These are phyloP conservation scores for Septoria linicola DNA, from an alignment of 2,329 filamentous ascomycete genomes.

Conservation along the genomic window DNA sequence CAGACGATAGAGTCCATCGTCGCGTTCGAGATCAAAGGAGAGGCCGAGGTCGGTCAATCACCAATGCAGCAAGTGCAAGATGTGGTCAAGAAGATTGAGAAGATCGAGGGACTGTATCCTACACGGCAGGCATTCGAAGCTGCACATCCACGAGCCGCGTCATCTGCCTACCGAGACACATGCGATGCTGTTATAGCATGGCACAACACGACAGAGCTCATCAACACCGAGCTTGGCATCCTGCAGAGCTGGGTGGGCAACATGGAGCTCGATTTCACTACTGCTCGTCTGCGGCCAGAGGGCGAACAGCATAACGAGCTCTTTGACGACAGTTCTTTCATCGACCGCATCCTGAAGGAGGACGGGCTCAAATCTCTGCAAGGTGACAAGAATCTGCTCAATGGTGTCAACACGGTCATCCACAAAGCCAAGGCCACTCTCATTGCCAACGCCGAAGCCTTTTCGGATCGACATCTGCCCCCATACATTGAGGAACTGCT, in stretches of 20 bases:
- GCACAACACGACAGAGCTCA: constrained; percentile 95
- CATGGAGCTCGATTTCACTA: constrained; percentile 85
- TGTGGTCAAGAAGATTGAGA: constrained; percentile 85
- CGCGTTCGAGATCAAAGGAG: constrained; percentile 89
- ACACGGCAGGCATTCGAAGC: constrained; percentile 71
- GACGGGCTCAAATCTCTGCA: constrained; percentile 91
- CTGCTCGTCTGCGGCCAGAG: constrained; percentile 67
- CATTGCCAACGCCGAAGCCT: constrained; percentile 79
- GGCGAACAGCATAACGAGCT: constrained; percentile 64
- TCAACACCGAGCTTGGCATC: constrained; percentile 90
- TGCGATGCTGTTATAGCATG: constrained; percentile 89
- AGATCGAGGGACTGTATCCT: constrained; percentile 80
- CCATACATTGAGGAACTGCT: constrained; percentile 96
- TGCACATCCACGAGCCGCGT: constrained; percentile 74
- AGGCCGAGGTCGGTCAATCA: constrained; percentile 85
- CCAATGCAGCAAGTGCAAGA: constrained; percentile 86
- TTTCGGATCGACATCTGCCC: constrained; percentile 84
- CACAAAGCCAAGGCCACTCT: constrained; percentile 89
- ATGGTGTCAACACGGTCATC: constrained; percentile 80
- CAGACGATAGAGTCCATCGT: constrained; percentile 82
- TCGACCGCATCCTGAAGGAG: constrained; percentile 92
- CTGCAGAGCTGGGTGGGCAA: constrained; percentile 97
- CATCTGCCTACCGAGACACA: constrained; percentile 73
- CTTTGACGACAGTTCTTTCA: constrained; percentile 86
- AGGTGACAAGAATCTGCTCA: constrained; percentile 78